Evolutionary conservation across 2,329 filamentous ascomycete species (phyloP).

Genomic region (Pyrenophora tritici-repentis): DNA sequence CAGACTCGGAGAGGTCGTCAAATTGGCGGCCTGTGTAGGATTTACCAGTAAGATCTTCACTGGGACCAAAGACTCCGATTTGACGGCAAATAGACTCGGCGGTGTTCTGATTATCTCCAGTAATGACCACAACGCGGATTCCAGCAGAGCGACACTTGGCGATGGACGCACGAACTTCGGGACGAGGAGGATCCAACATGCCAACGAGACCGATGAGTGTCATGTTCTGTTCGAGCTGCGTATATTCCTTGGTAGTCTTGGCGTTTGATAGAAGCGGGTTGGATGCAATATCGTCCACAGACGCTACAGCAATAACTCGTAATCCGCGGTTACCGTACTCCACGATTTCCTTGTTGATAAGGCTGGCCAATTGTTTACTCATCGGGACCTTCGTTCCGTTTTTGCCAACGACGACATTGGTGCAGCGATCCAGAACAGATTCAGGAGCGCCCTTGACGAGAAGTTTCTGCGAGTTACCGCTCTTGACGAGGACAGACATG

Average conservation of each 20-base stretch:
- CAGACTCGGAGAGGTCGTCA: constrained; percentile 76
- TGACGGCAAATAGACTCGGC: constrained; percentile 97
- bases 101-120: constrained; percentile 96
- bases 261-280: constrained; percentile 74
- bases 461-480: constrained; percentile 73
- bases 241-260: constrained; percentile 82
- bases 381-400: constrained; percentile 78
- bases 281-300: constrained; percentile 73
- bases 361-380: constrained; percentile 67
- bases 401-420: constrained; percentile 75
- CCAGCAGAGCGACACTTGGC: constrained; percentile 88
- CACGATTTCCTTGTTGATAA: constrained; percentile 79
- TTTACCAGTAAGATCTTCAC: constrained; percentile 86
- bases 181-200: constrained; percentile 95
- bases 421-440: constrained; percentile 90
- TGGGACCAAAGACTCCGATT: constrained; percentile 85
- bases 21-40: constrained; percentile 96
- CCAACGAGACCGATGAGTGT: constrained; percentile 91
- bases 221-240: constrained; percentile 87
- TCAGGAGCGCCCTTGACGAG: constrained; percentile 97
- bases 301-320: constrained; percentile 91
- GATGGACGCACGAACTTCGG: constrained; percentile 86
- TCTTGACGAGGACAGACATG: constrained; percentile 92
- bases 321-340: constrained; percentile 92
- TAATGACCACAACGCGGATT: constrained; percentile 97